Evolutionary conservation across 208 protist species (phyloP).

Genomic region (Crithidia bombi): DNA sequence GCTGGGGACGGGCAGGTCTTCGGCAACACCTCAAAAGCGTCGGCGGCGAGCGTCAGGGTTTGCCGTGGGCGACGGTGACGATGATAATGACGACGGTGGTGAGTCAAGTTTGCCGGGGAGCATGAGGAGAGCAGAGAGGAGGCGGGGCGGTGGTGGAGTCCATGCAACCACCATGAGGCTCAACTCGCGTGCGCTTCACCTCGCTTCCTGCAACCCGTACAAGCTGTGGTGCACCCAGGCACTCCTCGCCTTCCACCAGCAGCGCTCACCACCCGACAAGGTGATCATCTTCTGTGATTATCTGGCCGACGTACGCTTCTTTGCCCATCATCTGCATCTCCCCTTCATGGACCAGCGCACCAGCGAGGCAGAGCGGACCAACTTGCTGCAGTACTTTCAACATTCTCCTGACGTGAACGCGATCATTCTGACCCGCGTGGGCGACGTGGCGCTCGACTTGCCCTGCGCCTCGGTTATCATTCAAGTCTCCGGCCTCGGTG

Average conservation of each 20-base stretch:
- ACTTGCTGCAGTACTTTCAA: slow-evolving; percentile 89
- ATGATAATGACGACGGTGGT: neutral
- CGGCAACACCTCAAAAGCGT: neutral
- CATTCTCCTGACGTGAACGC: slow-evolving; percentile 85
- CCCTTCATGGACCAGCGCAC: slow-evolving; percentile 90
- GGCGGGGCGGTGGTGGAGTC: neutral
- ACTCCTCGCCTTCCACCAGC: slow-evolving; percentile 96
- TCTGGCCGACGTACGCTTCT: slow-evolving; percentile 83
- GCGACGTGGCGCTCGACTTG: slow-evolving; percentile 98
- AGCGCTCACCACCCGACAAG: slow-evolving; percentile 91
- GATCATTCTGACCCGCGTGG: slow-evolving; percentile 97
- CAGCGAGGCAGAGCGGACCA: slow-evolving; percentile 77
- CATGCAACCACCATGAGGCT: slow-evolving; percentile 4
- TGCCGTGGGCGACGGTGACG: neutral
- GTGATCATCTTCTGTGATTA: slow-evolving; percentile 94
- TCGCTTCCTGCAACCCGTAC: slow-evolving; percentile 90
- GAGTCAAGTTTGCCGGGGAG: neutral
- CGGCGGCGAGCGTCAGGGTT: slow-evolving; percentile 6
- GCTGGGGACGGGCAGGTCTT: slow-evolving; percentile 10
- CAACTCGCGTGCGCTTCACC: slow-evolving; percentile 36
- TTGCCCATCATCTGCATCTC: slow-evolving; percentile 79
- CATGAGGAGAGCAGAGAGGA: neutral
- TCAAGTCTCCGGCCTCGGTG: slow-evolving; percentile 97
- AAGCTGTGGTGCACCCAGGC: slow-evolving; percentile 93
- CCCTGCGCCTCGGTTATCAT: slow-evolving; percentile 99